These are phyloP conservation scores for Leccinellum luteum DNA, from an alignment of 768 basidiomycete species.

Conservation along the genomic window DNA sequence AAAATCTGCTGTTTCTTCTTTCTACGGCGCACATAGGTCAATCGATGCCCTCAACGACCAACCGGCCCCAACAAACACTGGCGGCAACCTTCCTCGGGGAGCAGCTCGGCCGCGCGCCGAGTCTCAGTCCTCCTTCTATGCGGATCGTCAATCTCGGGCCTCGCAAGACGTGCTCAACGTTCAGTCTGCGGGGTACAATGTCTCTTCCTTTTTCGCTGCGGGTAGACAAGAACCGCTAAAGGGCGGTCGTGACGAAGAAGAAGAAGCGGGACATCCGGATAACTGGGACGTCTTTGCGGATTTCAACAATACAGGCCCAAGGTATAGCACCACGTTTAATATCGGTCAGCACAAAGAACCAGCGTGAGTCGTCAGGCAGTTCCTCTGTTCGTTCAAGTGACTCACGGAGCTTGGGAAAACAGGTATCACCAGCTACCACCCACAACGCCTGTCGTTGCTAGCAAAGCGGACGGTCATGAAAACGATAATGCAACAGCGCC, in stretches of 20 bases:
- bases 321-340: slow-evolving; percentile 66
- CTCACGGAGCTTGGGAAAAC: slow-evolving; percentile 3
- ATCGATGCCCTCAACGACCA: slow-evolving; percentile 57
- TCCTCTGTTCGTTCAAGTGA: neutral
- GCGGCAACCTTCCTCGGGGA: slow-evolving; percentile 20
- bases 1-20: slow-evolving; percentile 77
- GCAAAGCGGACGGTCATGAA: slow-evolving; percentile 38
- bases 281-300: slow-evolving; percentile 85
- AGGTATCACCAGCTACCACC: slow-evolving; percentile 49
- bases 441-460: slow-evolving; percentile 14
- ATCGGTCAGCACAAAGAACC: slow-evolving; percentile 36
- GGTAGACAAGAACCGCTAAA: slow-evolving; percentile 77
- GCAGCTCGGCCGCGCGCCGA: slow-evolving; percentile 55
- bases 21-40: slow-evolving; percentile 67
- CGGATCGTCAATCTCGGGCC: slow-evolving; percentile 35
- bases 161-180: slow-evolving; percentile 48
- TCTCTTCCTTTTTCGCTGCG: slow-evolving; percentile 60
- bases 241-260: slow-evolving; percentile 73
- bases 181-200: slow-evolving; percentile 73
- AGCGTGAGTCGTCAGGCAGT: slow-evolving; percentile 40
- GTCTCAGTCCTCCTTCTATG: slow-evolving; percentile 69
- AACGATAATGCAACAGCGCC: slow-evolving; percentile 19
- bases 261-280: slow-evolving; percentile 38
- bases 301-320: slow-evolving; percentile 83
- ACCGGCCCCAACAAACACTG: slow-evolving; percentile 27